Evolutionary conservation across 1,139 yeast species (phyloP).

Genomic region (Kurtzmaniella quercitrusa): DNA sequence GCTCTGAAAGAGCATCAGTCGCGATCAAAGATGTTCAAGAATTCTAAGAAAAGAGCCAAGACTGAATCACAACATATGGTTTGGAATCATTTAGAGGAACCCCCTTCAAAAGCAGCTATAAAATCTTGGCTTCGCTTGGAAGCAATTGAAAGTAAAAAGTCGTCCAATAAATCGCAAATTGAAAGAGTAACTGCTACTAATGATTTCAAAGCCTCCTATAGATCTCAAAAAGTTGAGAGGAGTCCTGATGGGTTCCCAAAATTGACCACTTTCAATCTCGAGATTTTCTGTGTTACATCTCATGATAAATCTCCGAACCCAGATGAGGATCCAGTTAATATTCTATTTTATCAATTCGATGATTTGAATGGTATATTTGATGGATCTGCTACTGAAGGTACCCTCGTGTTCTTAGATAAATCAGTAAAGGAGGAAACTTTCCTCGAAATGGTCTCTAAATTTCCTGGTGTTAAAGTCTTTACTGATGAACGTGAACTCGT

Average conservation of each 20-base stretch:
- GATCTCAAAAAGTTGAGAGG: conserved; percentile 27
- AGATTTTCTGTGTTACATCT: conserved; percentile 59
- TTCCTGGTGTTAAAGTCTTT: conserved; percentile 26
- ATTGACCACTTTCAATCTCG: conserved; percentile 57
- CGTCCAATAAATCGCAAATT: conserved; percentile 41
- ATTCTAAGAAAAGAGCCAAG: conserved; percentile 1
- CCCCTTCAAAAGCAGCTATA: conserved; percentile 27
- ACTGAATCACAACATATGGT: conserved; percentile 1
- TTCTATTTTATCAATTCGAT: conserved; percentile 63
- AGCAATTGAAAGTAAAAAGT: conserved; percentile 12
- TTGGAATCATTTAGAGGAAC: conserved; percentile 27
- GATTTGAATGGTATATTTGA: conserved; percentile 33
- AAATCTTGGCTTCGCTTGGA: conserved; percentile 14
- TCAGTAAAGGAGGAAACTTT: not conserved
- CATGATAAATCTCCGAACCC: conserved; percentile 64
- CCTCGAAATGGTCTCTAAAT: not conserved
- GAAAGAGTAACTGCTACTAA: conserved; percentile 40
- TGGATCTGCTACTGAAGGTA: conserved; percentile 3
- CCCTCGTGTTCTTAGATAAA: conserved; percentile 4
- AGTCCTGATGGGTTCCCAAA: conserved; percentile 43
- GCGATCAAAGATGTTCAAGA: conserved; percentile 1
- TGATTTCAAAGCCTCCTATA: conserved; percentile 31
- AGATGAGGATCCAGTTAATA: conserved; percentile 46
- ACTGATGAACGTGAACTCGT: conserved; percentile 55
- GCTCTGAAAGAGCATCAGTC: not conserved